phyloP scores from a whole-genome alignment of 495 filamentous ascomycete genomes.

The Aspergillus carlsbadensis region DNA sequence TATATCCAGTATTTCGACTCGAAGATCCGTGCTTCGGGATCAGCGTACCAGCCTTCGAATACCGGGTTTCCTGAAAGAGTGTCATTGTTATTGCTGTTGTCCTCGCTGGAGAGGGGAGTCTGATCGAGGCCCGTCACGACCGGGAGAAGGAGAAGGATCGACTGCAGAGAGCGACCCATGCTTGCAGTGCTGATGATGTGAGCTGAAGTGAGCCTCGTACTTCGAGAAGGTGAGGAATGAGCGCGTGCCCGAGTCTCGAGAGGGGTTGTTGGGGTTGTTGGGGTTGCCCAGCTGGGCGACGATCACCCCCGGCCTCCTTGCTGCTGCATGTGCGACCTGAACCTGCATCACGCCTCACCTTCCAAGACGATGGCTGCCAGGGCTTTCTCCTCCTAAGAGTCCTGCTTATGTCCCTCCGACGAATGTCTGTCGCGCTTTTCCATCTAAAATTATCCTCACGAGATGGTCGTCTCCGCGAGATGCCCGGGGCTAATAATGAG shows the following conservation, averaged over 20 bases:
- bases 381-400: not conserved
- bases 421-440: not conserved
- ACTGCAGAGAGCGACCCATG: slow-evolving; percentile 5
- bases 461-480: not conserved
- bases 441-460: slow-evolving; percentile 9
- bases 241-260: not conserved
- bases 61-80: slow-evolving; percentile 37
- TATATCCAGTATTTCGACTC: slow-evolving; percentile 43
- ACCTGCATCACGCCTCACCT: not conserved
- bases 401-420: not conserved
- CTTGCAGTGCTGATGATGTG: not conserved
- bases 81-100: not conserved
- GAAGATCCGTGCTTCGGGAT: slow-evolving; percentile 47
- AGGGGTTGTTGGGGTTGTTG: not conserved
- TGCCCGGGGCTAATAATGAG: not conserved
- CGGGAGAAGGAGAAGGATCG: slow-evolving; percentile 8
- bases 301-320: not conserved
- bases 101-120: not conserved
- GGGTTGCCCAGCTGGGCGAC: not conserved
- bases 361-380: not conserved
- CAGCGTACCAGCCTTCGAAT: slow-evolving; percentile 47
- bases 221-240: not conserved
- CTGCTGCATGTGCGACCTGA: not conserved
- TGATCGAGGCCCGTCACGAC: not conserved
- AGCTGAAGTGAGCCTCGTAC: not conserved